Evolutionary conservation across 352 stramenopile species (phyloP).

Genomic region (Pythium phragmitis): DNA sequence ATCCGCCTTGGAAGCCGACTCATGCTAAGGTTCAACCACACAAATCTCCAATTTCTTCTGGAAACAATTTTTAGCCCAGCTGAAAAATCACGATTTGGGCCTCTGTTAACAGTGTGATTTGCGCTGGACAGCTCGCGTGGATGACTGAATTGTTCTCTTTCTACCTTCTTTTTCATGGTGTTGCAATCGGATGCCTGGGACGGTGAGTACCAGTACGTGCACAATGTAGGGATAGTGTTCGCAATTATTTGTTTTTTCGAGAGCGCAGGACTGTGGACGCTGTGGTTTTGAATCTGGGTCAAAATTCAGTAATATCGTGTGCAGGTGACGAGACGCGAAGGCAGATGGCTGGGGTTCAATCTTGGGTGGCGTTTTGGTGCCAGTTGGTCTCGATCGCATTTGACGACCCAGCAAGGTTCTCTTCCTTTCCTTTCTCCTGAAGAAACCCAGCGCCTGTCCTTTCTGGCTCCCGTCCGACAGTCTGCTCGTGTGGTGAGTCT

Average conservation of each 20-base stretch:
- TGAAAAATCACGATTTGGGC: no score
- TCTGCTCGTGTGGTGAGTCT: no score
- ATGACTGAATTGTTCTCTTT: no score
- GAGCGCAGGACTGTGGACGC: no score
- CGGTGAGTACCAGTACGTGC: no score
- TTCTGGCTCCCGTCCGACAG: constrained; percentile 5
- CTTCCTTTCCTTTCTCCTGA: neutral
- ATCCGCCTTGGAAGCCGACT: constrained; percentile 6
- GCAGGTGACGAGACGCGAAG: neutral
- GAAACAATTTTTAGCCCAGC: no score
- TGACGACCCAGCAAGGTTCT: constrained; percentile 17
- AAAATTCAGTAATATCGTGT: constrained; percentile 6
- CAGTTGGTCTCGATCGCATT: constrained; percentile 8
- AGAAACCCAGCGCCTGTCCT: constrained; percentile 11
- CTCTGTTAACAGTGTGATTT: no score
- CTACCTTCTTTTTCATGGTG: no score
- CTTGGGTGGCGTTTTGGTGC: constrained; percentile 13
- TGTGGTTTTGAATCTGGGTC: neutral
- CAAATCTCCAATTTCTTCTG: neutral
- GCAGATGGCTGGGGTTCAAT: constrained; percentile 19
- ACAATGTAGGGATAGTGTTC: no score
- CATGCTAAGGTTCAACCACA: constrained; percentile 18
- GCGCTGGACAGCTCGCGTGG: no score
- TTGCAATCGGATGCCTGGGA: no score
- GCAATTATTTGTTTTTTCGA: no score